phyloP scores from a whole-genome alignment of 768 basidiomycete genomes.

The Trametes sanguinea region DNA sequence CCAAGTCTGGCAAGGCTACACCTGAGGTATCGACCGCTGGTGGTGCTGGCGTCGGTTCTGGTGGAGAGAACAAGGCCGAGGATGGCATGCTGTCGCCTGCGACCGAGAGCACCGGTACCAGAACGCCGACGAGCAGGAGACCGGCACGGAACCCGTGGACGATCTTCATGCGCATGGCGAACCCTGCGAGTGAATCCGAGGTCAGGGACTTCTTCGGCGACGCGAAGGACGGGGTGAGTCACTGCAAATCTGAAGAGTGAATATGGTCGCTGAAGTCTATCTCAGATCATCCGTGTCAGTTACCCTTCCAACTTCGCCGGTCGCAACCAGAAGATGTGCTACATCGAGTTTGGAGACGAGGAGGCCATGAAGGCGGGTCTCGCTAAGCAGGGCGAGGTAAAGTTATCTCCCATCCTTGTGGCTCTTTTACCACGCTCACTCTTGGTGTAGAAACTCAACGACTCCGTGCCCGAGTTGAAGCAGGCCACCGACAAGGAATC shows the following conservation, averaged over 20 bases:
- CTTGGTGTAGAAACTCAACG: constrained; percentile 63
- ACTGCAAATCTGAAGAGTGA: neutral
- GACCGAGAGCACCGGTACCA: constrained; percentile 59
- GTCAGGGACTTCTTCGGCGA: constrained; percentile 78
- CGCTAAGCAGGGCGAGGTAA: constrained; percentile 71
- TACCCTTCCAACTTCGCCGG: constrained; percentile 53
- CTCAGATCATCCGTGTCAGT: constrained; percentile 68
- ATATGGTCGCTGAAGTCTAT: neutral
- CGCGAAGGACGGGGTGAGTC: constrained; percentile 63
- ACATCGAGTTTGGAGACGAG: constrained; percentile 90
- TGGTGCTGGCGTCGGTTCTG: constrained; percentile 3
- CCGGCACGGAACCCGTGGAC: constrained; percentile 80
- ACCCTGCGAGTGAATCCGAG: constrained; percentile 59
- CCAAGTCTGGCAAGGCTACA: constrained; percentile 44
- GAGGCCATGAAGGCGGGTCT: constrained; percentile 81
- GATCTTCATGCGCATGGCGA: constrained; percentile 72
- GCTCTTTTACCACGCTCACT: constrained; percentile 1
- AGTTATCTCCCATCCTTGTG: constrained; percentile 15
- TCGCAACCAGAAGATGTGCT: constrained; percentile 64
- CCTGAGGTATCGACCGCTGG: constrained; percentile 27
- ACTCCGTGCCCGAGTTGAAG: constrained; percentile 63
- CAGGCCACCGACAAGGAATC: constrained; percentile 63
- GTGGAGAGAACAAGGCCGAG: constrained; percentile 12
- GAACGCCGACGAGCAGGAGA: constrained; percentile 71
- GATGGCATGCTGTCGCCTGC: constrained; percentile 33